Evolutionary conservation across 1,284 basidiomycete species (phyloP).

Genomic region (Paramarasmius palmivorus): DNA sequence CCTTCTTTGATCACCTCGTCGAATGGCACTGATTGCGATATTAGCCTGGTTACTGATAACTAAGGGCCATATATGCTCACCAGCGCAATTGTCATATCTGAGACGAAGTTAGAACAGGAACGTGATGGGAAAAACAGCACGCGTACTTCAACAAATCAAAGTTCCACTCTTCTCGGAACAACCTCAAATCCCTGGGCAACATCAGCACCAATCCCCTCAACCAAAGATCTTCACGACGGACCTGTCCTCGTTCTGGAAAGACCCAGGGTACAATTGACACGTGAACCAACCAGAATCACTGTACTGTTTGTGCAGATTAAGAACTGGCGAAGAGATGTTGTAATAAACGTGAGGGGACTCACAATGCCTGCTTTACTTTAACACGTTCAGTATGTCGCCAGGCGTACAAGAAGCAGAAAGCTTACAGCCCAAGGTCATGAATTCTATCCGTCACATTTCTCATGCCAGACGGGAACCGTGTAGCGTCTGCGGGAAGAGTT

Average conservation of each 20-base stretch:
- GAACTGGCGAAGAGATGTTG: not conserved
- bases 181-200: conserved; percentile 40
- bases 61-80: conserved; percentile 24
- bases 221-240: conserved; percentile 15
- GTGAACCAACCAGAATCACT: conserved; percentile 55
- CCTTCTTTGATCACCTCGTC: conserved; percentile 53
- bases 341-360: conserved; percentile 16
- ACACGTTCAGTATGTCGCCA: not conserved
- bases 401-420: conserved; percentile 7
- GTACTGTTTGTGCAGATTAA: conserved; percentile 29
- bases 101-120: not conserved
- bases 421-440: conserved; percentile 53
- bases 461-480: conserved; percentile 52
- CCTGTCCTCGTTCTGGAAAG: conserved; percentile 46
- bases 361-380: conserved; percentile 55
- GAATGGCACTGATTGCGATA: conserved; percentile 41
- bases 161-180: conserved; percentile 53
- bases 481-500: conserved; percentile 32
- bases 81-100: conserved; percentile 61
- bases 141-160: conserved; percentile 60
- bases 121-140: not conserved
- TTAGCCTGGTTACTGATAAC: not conserved
- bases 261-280: conserved; percentile 49
- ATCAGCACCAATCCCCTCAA: not conserved
- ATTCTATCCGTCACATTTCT: conserved; percentile 49